A percentile compares a stretch with the other conserved stretches of the same genome.
These are phyloP conservation scores for Quercus lobata DNA, from an alignment of 331 rosid species.

Conservation along the genomic window DNA sequence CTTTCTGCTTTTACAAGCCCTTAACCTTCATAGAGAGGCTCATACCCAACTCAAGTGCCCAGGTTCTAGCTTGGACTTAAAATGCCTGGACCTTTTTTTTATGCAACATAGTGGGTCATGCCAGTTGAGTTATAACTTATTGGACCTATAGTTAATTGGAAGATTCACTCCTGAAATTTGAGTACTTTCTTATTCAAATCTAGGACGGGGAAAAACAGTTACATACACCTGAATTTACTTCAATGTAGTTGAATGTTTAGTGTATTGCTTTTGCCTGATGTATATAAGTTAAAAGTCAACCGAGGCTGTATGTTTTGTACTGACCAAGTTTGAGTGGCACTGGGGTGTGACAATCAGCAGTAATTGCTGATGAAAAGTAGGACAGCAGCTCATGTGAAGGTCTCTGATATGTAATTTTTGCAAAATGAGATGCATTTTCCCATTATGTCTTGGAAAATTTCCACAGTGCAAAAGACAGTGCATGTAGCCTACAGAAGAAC, in stretches of 20 bases:
- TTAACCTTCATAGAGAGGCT: not conserved
- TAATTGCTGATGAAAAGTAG: not conserved
- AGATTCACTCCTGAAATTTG: not conserved
- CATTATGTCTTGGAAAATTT: not conserved
- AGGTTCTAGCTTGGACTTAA: too few relatives aligned
- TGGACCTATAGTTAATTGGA: too few relatives aligned
- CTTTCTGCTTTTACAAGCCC: not conserved
- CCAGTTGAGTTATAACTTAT: too few relatives aligned
- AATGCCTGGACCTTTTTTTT: too few relatives aligned
- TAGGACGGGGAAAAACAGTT: not conserved
- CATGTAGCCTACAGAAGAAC: not conserved
- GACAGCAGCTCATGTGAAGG: not conserved
- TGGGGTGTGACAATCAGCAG: not conserved
- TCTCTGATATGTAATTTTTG: not conserved
- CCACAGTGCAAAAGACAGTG: not conserved
- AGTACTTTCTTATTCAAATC: not conserved
- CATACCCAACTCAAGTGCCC: not conserved
- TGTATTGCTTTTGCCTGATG: not conserved
- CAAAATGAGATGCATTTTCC: too few relatives aligned
- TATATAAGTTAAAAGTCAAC: not conserved
- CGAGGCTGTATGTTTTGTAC: not conserved
- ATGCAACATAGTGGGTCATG: too few relatives aligned
- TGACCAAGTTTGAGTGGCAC: not conserved
- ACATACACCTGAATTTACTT: not conserved
- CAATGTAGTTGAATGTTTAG: not conserved